Conservation (phyloP, 225 moss, liverwort and hornwort genomes). For the Polytrichum formosum region DNA sequence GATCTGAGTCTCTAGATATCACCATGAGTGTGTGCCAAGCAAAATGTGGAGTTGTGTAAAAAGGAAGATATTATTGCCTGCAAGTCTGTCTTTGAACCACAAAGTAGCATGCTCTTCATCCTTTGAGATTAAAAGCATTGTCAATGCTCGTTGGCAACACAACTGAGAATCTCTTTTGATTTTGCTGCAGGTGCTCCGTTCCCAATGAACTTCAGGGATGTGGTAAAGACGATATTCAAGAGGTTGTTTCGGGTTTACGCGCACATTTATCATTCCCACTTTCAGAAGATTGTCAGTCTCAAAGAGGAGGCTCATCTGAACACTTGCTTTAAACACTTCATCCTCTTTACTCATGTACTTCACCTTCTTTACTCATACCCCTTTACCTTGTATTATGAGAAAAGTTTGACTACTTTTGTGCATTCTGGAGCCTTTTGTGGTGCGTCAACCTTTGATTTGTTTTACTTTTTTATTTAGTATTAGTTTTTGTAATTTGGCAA, state of each 20-base stretch:
- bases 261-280: constrained; percentile 69
- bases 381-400: not conserved
- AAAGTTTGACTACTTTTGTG: too few relatives aligned
- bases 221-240: constrained; percentile 70
- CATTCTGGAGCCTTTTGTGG: too few relatives aligned
- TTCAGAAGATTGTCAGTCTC: constrained; percentile 64
- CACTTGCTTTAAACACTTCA: constrained; percentile 77
- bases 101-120: too few relatives aligned
- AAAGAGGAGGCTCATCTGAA: constrained; percentile 70
- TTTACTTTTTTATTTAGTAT: not conserved
- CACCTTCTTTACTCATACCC: not conserved
- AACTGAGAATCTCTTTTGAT: not conserved
- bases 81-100: too few relatives aligned
- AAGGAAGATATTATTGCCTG: too few relatives aligned
- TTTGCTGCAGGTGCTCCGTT: constrained; percentile 55
- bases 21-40: too few relatives aligned
- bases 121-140: too few relatives aligned
- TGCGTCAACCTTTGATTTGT: too few relatives aligned
- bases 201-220: constrained; percentile 58
- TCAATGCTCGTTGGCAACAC: too few relatives aligned
- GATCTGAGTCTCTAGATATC: too few relatives aligned
- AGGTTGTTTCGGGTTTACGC: constrained; percentile 67
- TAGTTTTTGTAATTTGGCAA: not conserved
- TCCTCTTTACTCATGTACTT: constrained; percentile 59
- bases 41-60: too few relatives aligned